Conservation (phyloP, 805 yeast species). For the Danielia oregonensis region DNA sequence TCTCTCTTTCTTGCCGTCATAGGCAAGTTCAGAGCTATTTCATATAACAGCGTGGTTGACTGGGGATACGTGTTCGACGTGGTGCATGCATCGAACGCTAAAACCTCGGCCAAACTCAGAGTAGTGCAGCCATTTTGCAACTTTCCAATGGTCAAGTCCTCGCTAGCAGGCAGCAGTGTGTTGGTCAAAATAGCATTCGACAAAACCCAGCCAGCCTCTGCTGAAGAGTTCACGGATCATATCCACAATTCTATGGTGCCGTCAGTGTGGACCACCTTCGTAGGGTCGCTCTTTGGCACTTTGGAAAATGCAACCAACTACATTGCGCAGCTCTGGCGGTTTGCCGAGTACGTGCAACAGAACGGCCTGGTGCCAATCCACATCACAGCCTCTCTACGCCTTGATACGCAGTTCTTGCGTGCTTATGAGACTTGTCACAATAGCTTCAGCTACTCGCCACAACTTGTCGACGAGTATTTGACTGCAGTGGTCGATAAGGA, state of each 20-base stretch:
- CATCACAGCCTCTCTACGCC: conserved; percentile 5
- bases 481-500: conserved; percentile 3
- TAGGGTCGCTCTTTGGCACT: conserved; percentile 11
- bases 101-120: conserved; percentile 5
- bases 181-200: conserved; percentile 9
- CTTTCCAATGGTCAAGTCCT: conserved; percentile 7
- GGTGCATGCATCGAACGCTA: conserved; percentile 6
- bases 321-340: conserved; percentile 11
- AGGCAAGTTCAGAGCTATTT: conserved; percentile 4
- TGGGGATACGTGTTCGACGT: conserved; percentile 8
- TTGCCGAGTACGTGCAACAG: conserved; percentile 6
- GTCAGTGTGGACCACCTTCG: conserved; percentile 6
- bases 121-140: conserved; percentile 4
- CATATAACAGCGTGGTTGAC: conserved; percentile 1
- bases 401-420: conserved; percentile 12
- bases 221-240: conserved; percentile 7
- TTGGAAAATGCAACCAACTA: conserved; percentile 5
- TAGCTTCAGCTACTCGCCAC: conserved; percentile 8
- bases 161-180: conserved; percentile 6
- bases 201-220: conserved; percentile 3
- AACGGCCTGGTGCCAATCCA: conserved; percentile 6
- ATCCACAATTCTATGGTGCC: conserved; percentile 6
- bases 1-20: conserved; percentile 13
- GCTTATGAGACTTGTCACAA: conserved; percentile 7
- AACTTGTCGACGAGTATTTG: conserved; percentile 11